Base-by-base conservation (phyloP, 2,329 filamentous ascomycete species). In the Aspergillus fischeri region DNA sequence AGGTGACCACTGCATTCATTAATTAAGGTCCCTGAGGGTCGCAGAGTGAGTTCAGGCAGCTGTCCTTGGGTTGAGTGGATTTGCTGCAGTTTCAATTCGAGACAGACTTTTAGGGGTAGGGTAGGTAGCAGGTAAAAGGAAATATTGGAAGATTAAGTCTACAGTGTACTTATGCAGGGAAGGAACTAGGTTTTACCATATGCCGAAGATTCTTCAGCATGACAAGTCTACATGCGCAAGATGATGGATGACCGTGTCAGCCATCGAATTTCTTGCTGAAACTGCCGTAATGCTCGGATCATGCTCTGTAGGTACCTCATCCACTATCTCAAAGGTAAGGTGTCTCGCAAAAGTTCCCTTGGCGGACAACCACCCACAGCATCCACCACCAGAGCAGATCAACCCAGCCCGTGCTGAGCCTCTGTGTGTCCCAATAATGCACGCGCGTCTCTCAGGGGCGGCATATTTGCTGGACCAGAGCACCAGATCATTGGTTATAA, bases 381-480 rank as follows among this genome's bases (percentile, higher is more conserved):
- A 14, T 14, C 28, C 28, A 29, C 14, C 14, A 17, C 32, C 32
- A 17, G 32, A 38, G 32, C 32, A 14, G 32, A 38, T 45, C 42
- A 20, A 45, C 42, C n/a, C n/a, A 20, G n/a, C 41, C 41, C 20
- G 42, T 45, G 21, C n/a, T 50, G 48, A 50, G 10, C 25, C n/a
- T 32, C 14, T 51, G 44, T 42, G 32, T 35, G 32, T 28, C 24
- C 45, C 41, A 52, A 41, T 55, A 45, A 54, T 55, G 62, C 62
- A 65, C 62, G 57, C 63, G 63, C 60, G 63, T 61, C 63, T 51
- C 58, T 62, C 61, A 62, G 63, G 63, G 63, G 62, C n/a, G 42
- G 10, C n/a, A 45, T 24, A 45, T 45, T 45, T 24, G 20, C 42
- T 45, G 42, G n/a, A 45, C 20, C n/a, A 3, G n/a, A 24, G 8